Evolutionary conservation across 2,329 filamentous ascomycete species (phyloP), one percentile per base, ranked within the genome.

Genomic region (Trichoderma oligosporum): DNA sequence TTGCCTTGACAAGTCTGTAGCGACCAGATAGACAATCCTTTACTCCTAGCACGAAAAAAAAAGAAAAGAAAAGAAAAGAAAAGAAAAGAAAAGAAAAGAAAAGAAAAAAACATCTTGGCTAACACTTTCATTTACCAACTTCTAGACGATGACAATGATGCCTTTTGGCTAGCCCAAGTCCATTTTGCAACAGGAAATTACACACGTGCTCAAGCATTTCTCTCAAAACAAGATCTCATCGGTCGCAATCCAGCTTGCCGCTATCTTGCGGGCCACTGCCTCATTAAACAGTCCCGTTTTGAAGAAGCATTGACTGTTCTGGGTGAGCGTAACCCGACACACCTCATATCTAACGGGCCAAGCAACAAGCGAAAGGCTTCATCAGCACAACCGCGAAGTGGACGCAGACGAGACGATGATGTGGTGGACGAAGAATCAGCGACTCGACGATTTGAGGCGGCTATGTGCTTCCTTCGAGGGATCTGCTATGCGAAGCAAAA

Each of bases 401-500:
- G 64, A 46, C 65, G 66, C 54, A 65, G 69, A 29, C 65, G 68
- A 35, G 70, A 68, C 31, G 70, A 72, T 16, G 73, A 66, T n/a
- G 65, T 66, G 2, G 76, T 83, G 56, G 75, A 83, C 54, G 89
- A 93, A 64, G 87, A 93, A 62, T 79, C 82, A 7, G 83, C 82
- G 39, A 90, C 88, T 68, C 79, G 96, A 58, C 87, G 90, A 59
- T 96, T 94, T 66, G 93, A 99, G 74, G 94, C 94, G 0, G 91
- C 88, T 68, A 99, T 99, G 92, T 99, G 94, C 75, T 96, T 96
- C 70, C 76, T 99, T 52, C 82, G 94, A 22, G 94, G 94, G 4
- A 82, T 96, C 48, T 97, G 95, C 78, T 97, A 91, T 70, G 92
- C 94, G 6, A 96, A 96, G 73, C 90, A 96, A 71, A 99, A 97